A percentile compares a stretch with the other conserved stretches of the same genome.
These are phyloP conservation scores for Pythium scleroteichum DNA, from an alignment of 352 stramenopile species.

Conservation along the genomic window DNA sequence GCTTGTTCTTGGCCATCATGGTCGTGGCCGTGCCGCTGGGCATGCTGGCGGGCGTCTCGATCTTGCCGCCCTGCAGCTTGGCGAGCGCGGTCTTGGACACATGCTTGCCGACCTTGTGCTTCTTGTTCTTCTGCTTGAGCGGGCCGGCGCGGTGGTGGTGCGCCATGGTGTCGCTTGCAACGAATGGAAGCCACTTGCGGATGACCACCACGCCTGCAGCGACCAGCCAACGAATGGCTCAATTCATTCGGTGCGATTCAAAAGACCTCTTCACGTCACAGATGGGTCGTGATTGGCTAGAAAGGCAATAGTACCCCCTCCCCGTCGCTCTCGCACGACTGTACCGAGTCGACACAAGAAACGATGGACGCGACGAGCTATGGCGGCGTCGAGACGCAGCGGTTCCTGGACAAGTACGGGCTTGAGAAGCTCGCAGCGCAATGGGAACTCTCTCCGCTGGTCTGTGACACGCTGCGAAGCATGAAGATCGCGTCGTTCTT, in stretches of 20 bases:
- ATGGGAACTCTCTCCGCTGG: conserved; percentile 48
- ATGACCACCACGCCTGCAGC: background rate
- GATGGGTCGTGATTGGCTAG: conserved; percentile 16
- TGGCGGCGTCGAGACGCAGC: conserved; percentile 32
- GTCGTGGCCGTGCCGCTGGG: conserved; percentile 21
- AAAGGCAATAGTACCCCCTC: background rate
- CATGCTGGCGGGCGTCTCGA: conserved; percentile 48
- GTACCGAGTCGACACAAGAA: no score
- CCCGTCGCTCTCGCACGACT: background rate
- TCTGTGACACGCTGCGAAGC: conserved; percentile 40
- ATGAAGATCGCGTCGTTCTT: conserved; percentile 91
- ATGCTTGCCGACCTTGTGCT: conserved; percentile 88
- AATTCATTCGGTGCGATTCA: conserved; percentile 34
- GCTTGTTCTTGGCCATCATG: conserved; percentile 70
- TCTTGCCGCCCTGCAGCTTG: conserved; percentile 72
- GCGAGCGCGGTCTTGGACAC: conserved; percentile 78
- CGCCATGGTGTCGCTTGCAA: conserved; percentile 42
- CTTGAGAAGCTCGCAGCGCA: conserved; percentile 56
- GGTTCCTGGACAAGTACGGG: conserved; percentile 68
- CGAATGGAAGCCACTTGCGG: conserved; percentile 26
- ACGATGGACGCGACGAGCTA: conserved; percentile 19
- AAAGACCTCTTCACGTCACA: conserved; percentile 2
- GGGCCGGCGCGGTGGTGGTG: conserved; percentile 86
- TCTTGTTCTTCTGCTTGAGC: conserved; percentile 92
- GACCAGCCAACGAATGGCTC: conserved; percentile 15